Evolutionary conservation across 1,284 basidiomycete genomes (phyloP).

Genomic region (Xanthoconium separans): DNA sequence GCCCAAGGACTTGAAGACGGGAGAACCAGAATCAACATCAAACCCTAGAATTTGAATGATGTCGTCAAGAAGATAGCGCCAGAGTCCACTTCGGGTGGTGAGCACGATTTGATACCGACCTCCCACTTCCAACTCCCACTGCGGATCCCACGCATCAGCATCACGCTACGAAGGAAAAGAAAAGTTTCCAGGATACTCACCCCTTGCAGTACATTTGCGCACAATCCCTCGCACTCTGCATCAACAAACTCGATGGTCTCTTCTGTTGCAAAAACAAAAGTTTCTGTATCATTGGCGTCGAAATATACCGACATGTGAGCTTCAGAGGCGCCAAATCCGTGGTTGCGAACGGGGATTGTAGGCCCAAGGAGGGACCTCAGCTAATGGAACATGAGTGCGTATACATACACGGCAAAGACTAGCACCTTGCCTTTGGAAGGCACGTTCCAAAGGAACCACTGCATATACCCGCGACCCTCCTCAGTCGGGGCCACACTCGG

Average conservation of each 20-base stretch:
- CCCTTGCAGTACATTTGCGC: constrained; percentile 8
- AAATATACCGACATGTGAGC: constrained; percentile 9
- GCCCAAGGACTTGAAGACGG: constrained; percentile 12
- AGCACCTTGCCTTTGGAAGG: constrained; percentile 7
- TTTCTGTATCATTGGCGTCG: constrained; percentile 4
- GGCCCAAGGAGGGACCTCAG: constrained; percentile 10
- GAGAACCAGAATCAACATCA: constrained; percentile 9
- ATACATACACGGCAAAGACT: neutral
- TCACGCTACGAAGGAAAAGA: neutral
- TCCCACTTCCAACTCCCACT: constrained; percentile 17
- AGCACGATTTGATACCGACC: constrained; percentile 13
- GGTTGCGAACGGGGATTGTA: constrained; percentile 12
- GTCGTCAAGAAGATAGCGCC: constrained; percentile 20
- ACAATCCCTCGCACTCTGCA: neutral
- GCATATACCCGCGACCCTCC: constrained; percentile 6
- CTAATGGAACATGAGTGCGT: neutral
- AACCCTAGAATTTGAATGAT: constrained; percentile 19
- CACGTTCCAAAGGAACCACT: constrained; percentile 17
- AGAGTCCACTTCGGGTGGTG: constrained; percentile 20
- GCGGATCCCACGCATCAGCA: neutral
- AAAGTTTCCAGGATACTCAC: neutral
- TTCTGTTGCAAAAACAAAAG: constrained; percentile 9
- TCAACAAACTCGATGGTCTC: constrained; percentile 14
- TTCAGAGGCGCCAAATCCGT: constrained; percentile 14
- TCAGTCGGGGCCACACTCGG: constrained; percentile 13